A percentile compares a stretch with the other conserved stretches of the same genome.
phyloP scores from a whole-genome alignment of 2,329 filamentous ascomycete species.

The Diplodia mutila region DNA sequence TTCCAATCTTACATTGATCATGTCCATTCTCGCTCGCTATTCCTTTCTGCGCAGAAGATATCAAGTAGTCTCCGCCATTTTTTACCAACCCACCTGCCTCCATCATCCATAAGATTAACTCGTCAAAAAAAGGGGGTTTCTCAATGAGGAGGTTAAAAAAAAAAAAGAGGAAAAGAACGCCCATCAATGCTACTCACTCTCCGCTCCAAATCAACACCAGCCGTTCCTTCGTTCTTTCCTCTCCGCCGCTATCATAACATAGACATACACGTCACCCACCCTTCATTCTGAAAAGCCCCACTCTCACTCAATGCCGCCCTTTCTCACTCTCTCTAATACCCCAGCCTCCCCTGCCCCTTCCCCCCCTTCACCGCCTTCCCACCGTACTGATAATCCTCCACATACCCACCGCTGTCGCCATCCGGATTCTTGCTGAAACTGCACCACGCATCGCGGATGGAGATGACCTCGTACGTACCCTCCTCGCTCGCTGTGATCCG shows the following conservation, averaged over 20 bases:
- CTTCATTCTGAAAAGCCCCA: not conserved
- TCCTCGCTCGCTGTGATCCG: slow-evolving; percentile 85
- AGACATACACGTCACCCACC: not conserved
- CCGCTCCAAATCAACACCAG: not conserved
- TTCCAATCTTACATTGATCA: not conserved
- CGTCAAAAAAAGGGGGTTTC: not conserved
- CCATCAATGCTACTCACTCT: slow-evolving; percentile 1
- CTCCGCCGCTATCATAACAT: not conserved
- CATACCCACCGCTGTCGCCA: not conserved
- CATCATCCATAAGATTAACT: not conserved
- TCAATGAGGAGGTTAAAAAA: not conserved
- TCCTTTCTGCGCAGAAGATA: not conserved
- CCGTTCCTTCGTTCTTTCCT: not conserved
- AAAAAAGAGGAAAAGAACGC: not conserved
- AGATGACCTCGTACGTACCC: slow-evolving; percentile 95
- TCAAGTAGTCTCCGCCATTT: not conserved
- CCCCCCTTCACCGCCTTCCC: slow-evolving; percentile 3
- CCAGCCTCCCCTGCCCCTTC: not conserved
- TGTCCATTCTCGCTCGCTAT: not conserved
- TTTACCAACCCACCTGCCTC: not conserved
- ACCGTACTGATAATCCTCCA: not conserved
- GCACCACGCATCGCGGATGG: slow-evolving; percentile 92
- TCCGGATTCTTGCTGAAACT: slow-evolving; percentile 69
- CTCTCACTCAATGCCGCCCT: not conserved
- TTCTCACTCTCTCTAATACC: not conserved